These are phyloP conservation scores for Calocera cornea DNA, from an alignment of 768 basidiomycete species.

Conservation along the genomic window DNA sequence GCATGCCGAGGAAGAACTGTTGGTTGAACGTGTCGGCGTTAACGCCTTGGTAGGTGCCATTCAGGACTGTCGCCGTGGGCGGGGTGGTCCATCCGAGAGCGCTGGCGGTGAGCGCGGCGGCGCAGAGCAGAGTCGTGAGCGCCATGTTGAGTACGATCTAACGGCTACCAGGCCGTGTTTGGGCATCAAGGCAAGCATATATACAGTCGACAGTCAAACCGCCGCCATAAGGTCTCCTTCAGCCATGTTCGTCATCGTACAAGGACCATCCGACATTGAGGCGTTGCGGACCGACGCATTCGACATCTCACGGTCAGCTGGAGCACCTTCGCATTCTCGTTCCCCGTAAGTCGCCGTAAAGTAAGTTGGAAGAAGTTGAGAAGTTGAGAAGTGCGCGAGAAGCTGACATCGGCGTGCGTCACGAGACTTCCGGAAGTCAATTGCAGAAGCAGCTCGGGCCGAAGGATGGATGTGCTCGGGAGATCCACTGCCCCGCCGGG, in stretches of 20 bases:
- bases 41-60: not conserved
- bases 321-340: not conserved
- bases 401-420: not conserved
- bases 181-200: not conserved
- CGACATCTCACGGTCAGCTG: not conserved
- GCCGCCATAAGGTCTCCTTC: not conserved
- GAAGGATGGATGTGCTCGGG: not conserved
- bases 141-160: not conserved
- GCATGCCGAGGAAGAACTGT: not conserved
- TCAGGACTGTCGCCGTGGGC: not conserved
- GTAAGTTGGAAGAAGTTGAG: not conserved
- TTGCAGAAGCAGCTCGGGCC: not conserved
- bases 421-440: conserved; percentile 1
- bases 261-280: not conserved
- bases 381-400: not conserved
- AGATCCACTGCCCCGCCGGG: not conserved
- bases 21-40: not conserved
- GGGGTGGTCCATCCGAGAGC: not conserved
- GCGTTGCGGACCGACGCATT: not conserved
- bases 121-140: not conserved
- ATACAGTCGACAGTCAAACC: not conserved
- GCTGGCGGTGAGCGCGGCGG: not conserved
- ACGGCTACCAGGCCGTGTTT: not conserved
- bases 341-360: not conserved
- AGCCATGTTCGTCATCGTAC: not conserved